Evolutionary conservation across 495 filamentous ascomycete genomes (phyloP), one percentile per base, ranked within the genome.

Genomic region (Annulohypoxylon bovei): DNA sequence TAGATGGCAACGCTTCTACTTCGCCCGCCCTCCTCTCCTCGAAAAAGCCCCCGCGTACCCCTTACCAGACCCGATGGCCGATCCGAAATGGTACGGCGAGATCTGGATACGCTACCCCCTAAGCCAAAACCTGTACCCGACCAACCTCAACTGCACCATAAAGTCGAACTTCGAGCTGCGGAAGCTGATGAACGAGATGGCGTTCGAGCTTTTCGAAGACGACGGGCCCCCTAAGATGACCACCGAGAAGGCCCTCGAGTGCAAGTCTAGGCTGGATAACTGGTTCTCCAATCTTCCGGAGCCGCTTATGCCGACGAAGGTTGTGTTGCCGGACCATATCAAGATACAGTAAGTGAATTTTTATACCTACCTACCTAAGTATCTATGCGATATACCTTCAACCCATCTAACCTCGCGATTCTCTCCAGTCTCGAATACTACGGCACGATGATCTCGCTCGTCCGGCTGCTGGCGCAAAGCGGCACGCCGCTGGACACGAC

Each of bases 71-170:
- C 79, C 78, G 0, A 6, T 40, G 5, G n/a, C 62, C 14, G 57
- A 78, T 33, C 68, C 76, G 0, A 11, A 75, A 12, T 82, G 71
- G 65, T 82, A 80, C 54, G 77, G 79, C n/a, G 79, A 81, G 67
- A 72, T 72, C 7, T 80, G 75, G 75, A 59, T 82, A 16, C 73
- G 55, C 12, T 82, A 81, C 52, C 79, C 81, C 14, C 25, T 67
- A 27, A 68, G 67, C 40, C 65, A 71, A 20, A 60, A 62, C 6
- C 46, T 67, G 7, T 60, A 73, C 16, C 73, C 79, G 0, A 69
- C 65, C 0, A 49, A 75, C 40, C 71, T 79, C 56, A 77, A 75
- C 5, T 49, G 54, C 37, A 30, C 73, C 1, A 70, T 77, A 55
- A 77, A 78, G 58, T 69, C 79, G 7, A 79, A 78, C 55, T 68